phyloP scores from a whole-genome alignment of 176 grass and related monocot species.

The Oryza nivara region DNA sequence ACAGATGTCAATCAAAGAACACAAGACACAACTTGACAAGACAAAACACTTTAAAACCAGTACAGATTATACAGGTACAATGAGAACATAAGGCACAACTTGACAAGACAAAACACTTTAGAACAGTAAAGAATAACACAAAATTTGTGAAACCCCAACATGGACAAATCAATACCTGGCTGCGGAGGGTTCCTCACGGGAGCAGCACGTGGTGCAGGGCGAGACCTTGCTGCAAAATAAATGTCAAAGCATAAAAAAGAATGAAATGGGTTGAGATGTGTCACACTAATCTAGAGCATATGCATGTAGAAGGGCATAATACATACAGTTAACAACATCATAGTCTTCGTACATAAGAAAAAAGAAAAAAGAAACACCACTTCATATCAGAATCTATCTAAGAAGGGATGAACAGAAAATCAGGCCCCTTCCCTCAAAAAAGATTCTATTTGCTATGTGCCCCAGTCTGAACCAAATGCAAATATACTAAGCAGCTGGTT shows the following conservation, averaged over 20 bases:
- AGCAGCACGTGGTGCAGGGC: conserved; percentile 71
- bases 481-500: conserved; percentile 46
- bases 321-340: neutral
- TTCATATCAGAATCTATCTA: conserved; percentile 50
- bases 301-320: neutral
- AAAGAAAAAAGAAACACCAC: neutral
- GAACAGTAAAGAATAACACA: neutral
- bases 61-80: no score
- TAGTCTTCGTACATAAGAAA: neutral
- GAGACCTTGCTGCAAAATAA: conserved; percentile 63
- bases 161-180: conserved; percentile 48
- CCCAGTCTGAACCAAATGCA: conserved; percentile 64
- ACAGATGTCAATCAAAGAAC: neutral
- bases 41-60: neutral
- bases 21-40: no score
- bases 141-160: neutral
- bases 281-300: neutral
- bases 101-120: neutral
- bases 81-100: neutral
- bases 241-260: neutral
- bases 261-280: neutral
- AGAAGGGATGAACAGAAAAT: conserved; percentile 39
- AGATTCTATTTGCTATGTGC: conserved; percentile 42
- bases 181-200: conserved; percentile 72
- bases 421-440: conserved; percentile 54